Percentiles rank a stretch among this genome's conserved stretches.
Conservation (phyloP, 1,284 basidiomycete species). For the Fomitopsis pinicola region DNA sequence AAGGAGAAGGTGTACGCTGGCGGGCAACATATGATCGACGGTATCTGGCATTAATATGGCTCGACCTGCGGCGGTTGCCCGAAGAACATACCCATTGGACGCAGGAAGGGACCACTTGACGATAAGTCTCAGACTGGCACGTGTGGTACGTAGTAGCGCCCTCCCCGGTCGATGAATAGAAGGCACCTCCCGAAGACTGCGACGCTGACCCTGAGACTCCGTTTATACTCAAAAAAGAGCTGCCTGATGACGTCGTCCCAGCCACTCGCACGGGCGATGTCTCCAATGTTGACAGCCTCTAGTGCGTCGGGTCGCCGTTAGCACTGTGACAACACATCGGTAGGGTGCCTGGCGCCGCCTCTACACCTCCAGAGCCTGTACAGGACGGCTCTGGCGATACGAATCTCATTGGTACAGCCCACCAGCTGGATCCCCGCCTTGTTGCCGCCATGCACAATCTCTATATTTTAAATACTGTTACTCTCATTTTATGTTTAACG, state of each 20-base stretch:
- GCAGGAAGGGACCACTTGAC: constrained; percentile 85
- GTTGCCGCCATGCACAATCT: no score
- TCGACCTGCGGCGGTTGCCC: constrained; percentile 90
- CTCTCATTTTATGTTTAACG: no score
- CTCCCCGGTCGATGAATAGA: constrained; percentile 25
- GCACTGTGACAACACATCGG: constrained; percentile 49
- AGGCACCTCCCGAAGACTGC: constrained; percentile 43
- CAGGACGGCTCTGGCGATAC: not conserved
- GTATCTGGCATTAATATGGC: constrained; percentile 90
- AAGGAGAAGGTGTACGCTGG: constrained; percentile 79
- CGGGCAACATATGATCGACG: constrained; percentile 78
- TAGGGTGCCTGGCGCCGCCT: constrained; percentile 46
- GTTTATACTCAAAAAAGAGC: constrained; percentile 37
- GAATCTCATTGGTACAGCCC: constrained; percentile 6
- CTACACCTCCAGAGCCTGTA: constrained; percentile 18
- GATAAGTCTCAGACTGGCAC: constrained; percentile 89
- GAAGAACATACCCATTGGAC: constrained; percentile 76
- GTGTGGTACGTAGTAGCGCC: constrained; percentile 65
- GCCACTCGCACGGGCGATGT: constrained; percentile 47
- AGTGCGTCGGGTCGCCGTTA: constrained; percentile 64
- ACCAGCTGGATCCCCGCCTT: constrained; percentile 4
- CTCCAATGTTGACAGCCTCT: constrained; percentile 65
- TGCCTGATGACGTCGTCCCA: constrained; percentile 13
- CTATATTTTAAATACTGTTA: no score
- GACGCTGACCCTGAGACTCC: constrained; percentile 57